Percentiles rank a stretch among this genome's conserved stretches.
Evolutionary conservation across 2,329 filamentous ascomycete genomes (phyloP).

Genomic region (Epichloe hybrida): DNA sequence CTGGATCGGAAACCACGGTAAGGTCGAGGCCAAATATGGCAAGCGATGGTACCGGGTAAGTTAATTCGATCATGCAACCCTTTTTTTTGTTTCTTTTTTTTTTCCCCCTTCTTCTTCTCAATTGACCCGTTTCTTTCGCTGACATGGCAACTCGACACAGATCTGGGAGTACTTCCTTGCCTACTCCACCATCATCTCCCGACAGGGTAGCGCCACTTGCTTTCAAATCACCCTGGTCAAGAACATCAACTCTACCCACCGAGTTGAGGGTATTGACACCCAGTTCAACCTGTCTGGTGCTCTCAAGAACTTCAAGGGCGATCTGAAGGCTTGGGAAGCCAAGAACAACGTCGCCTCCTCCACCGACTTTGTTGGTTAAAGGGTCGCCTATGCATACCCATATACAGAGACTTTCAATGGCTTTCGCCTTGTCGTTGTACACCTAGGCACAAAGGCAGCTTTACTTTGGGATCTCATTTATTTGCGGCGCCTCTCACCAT

Average conservation of each 20-base stretch:
- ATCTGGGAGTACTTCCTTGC: constrained; percentile 93
- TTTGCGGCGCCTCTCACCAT: not conserved
- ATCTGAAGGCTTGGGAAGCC: constrained; percentile 21
- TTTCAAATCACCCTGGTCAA: constrained; percentile 83
- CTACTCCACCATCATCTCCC: constrained; percentile 71
- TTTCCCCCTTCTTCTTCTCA: too few relatives aligned
- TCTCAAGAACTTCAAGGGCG: constrained; percentile 23
- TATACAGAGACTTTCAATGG: too few relatives aligned
- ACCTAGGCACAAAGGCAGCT: not conserved
- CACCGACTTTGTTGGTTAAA: constrained; percentile 15
- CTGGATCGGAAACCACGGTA: constrained; percentile 88
- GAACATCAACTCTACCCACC: constrained; percentile 84
- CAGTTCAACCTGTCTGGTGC: constrained; percentile 61
- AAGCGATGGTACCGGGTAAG: constrained; percentile 87
- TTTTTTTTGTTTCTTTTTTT: not conserved
- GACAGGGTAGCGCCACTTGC: constrained; percentile 76
- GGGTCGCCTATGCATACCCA: not conserved
- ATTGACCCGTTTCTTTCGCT: not conserved
- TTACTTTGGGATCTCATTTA: not conserved
- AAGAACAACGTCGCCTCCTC: constrained; percentile 24
- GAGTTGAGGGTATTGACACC: constrained; percentile 58
- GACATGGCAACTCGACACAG: constrained; percentile 21
- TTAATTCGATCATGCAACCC: not conserved
- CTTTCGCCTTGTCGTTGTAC: too few relatives aligned
- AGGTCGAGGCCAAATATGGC: constrained; percentile 91